Conservation (phyloP, 108 stramenopile genomes). For the Tribonema minus region DNA sequence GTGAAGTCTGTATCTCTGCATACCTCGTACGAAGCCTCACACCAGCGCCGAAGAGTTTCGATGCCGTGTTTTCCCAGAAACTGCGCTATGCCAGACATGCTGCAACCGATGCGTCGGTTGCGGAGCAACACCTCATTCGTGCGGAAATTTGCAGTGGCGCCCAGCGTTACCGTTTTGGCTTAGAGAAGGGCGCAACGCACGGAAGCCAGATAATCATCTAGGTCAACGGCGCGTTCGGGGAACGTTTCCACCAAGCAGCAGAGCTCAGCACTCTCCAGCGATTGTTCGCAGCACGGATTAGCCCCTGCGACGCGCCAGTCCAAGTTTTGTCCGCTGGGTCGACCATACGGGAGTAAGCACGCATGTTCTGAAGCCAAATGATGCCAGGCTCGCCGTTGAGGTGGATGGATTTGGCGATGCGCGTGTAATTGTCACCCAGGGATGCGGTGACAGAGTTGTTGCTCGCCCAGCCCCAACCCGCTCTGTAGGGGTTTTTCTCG, state of each 20-base stretch:
- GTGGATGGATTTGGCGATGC: conserved; percentile 44
- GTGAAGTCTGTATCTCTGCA: no score
- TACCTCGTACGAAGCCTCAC: conserved; percentile 39
- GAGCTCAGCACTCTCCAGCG: no score
- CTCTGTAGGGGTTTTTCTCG: conserved; percentile 52
- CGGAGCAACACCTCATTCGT: conserved; percentile 58
- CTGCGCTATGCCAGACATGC: conserved; percentile 61
- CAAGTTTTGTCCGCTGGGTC: conserved; percentile 41
- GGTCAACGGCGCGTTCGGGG: no score
- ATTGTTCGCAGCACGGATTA: no score
- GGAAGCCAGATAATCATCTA: conserved; percentile 52
- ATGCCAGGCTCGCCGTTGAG: conserved; percentile 59
- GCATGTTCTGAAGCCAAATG: conserved; percentile 62
- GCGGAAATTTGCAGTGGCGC: conserved; percentile 55
- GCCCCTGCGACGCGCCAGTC: conserved; percentile 53
- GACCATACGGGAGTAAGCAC: conserved; percentile 51
- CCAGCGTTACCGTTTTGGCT: conserved; percentile 62
- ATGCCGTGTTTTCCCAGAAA: conserved; percentile 53
- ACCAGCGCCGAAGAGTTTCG: conserved; percentile 52
- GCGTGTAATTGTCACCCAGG: no score
- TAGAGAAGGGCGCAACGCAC: conserved; percentile 52
- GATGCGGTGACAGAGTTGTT: conserved; percentile 58
- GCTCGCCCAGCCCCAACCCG: conserved; percentile 54
- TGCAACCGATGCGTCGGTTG: conserved; percentile 60
- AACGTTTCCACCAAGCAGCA: no score